Evolutionary conservation across 2,329 filamentous ascomycete species (phyloP).

Genomic region (Colletotrichum sp.): DNA sequence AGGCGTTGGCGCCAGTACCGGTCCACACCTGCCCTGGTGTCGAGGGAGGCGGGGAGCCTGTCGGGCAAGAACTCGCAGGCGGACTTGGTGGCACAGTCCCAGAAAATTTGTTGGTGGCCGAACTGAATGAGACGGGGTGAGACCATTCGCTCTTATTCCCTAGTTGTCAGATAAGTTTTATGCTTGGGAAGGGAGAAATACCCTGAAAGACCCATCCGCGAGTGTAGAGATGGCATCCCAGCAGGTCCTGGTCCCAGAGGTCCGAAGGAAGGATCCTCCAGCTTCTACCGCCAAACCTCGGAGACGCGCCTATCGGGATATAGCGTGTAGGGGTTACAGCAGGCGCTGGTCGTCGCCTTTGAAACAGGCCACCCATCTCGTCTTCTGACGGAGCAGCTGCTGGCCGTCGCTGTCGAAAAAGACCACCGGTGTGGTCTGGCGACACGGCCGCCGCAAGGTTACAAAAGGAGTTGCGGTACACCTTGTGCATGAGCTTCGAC

Average conservation of each 20-base stretch:
- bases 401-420: neutral
- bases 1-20: neutral
- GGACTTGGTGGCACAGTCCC: conserved; percentile 26
- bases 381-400: conserved; percentile 15
- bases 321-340: neutral
- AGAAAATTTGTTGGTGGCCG: conserved; percentile 22
- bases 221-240: neutral
- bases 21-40: neutral
- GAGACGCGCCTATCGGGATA: neutral
- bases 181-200: neutral
- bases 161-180: neutral
- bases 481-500: conserved; percentile 13
- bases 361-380: neutral
- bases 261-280: neutral
- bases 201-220: conserved; percentile 17
- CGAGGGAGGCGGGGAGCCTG: conserved; percentile 18
- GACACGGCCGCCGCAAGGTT: conserved; percentile 23
- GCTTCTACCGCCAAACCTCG: neutral
- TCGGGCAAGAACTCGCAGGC: conserved; percentile 23
- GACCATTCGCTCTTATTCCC: conserved; percentile 19
- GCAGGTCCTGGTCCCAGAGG: neutral
- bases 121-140: conserved; percentile 27
- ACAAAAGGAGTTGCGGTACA: conserved; percentile 18
- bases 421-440: neutral
- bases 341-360: neutral